Conservation (phyloP, 2,329 filamentous ascomycete species). For the Lecanosticta acicola region DNA sequence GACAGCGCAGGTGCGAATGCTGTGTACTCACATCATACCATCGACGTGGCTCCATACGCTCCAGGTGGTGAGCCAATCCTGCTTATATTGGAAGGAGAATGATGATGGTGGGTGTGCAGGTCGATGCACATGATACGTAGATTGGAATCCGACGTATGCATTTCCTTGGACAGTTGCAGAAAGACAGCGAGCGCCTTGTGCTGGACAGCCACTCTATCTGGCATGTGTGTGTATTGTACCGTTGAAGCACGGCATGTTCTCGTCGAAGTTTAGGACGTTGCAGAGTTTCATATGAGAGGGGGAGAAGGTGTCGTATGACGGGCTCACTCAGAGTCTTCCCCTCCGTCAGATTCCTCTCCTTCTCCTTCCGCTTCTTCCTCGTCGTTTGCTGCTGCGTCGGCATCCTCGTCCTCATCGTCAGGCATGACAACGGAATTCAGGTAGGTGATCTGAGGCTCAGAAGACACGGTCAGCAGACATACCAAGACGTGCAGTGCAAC, state of each 20-base stretch:
- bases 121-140: no score
- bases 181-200: no score
- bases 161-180: no score
- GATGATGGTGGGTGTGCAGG: no score
- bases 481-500: not conserved
- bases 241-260: no score
- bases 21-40: not conserved
- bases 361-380: conserved; percentile 24
- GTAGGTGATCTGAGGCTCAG: conserved; percentile 42
- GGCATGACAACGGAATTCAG: conserved; percentile 48
- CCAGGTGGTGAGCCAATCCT: no score
- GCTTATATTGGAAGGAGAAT: no score
- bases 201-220: no score
- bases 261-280: not conserved
- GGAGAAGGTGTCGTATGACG: no score
- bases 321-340: not conserved
- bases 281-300: no score
- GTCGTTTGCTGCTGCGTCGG: conserved; percentile 26
- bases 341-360: conserved; percentile 12
- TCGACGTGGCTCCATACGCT: not conserved
- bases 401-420: conserved; percentile 34
- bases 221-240: no score
- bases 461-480: not conserved
- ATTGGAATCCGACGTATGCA: no score
- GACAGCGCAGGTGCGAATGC: not conserved